Evolutionary conservation across 1,139 yeast species (phyloP), one percentile per base, ranked within the genome.

Genomic region (Magnusiomyces tetraspermus): DNA sequence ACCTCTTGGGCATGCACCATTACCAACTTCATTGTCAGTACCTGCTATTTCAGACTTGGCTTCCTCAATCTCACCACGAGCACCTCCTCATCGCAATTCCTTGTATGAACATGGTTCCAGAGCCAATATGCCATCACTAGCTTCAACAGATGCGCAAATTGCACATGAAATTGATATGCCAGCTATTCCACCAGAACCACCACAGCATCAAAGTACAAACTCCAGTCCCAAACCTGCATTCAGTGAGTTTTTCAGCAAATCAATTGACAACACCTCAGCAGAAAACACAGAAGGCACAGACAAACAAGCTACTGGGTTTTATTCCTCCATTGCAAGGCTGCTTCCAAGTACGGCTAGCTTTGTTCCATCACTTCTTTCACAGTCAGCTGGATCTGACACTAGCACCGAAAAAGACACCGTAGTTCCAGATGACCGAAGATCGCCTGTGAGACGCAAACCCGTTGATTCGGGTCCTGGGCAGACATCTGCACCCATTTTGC

Each of bases 401-500:
- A 17, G 41, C 42, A 50, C 17, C 6, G 17, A 6, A 10, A 37
- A 17, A 8, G 6, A 10, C 19, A 10, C 31, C n/a, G 4, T 23
- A n/a, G 45, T 30, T 15, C 5, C 30, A 19, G 31, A 13, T 15
- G 31, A 26, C 13, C 3, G 13, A 24, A 11, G 21, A 19, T 15
- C 17, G 19, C 45, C 15, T 6, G 21, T 30, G 36, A 13, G 33
- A 33, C 47, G 51, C 30, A 49, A 43, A 41, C 50, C 50, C 40
- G 44, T 19, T 40, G 47, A 21, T 3, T 11, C 43, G 15, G 5
- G 17, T 13, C 43, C 23, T 28, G 6, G n/a, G 8, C 17, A 15
- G 13, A 5, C n/a, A 2, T 47, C 59, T 5, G 52, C 52, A 31
- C 64, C 66, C 3, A 51, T 53, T 15, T 55, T 61, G 31, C 66